phyloP scores from a whole-genome alignment of 257 asterid species.

The Solanum rostratum region DNA sequence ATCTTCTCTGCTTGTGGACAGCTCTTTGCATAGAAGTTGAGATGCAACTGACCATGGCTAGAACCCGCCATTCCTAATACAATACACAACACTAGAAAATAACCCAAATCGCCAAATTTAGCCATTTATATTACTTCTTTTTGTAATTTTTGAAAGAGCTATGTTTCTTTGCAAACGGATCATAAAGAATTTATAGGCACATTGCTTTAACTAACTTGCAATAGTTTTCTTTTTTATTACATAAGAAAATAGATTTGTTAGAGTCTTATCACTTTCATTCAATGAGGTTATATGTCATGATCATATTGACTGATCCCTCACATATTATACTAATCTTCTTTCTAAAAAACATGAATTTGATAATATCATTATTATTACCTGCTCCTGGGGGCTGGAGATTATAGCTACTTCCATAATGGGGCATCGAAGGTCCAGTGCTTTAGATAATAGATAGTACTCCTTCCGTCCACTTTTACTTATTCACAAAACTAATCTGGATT shows the following conservation, averaged over 20 bases:
- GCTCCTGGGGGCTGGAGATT: background rate
- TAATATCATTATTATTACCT: background rate
- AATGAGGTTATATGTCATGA: background rate
- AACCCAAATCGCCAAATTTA: background rate
- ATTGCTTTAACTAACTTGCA: background rate
- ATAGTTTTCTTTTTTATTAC: background rate
- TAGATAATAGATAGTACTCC: too few relatives aligned
- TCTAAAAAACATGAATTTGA: background rate
- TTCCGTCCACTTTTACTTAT: too few relatives aligned
- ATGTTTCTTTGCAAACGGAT: background rate
- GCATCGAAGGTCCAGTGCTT: too few relatives aligned
- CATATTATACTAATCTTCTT: background rate
- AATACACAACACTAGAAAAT: conserved; percentile 1
- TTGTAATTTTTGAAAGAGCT: background rate
- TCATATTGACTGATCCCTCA: background rate
- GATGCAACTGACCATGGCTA: conserved; percentile 23
- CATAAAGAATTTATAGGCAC: background rate
- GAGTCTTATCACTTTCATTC: background rate
- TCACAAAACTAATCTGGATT: too few relatives aligned
- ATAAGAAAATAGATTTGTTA: background rate
- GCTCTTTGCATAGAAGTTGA: conserved; percentile 4
- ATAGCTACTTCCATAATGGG: background rate
- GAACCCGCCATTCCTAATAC: conserved; percentile 5
- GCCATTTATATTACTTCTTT: conserved; percentile 8
- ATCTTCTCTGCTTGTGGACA: background rate